Evolutionary conservation across 2,329 filamentous ascomycete genomes (phyloP), one percentile per base, ranked within the genome.

Genomic region (Whalleya microplaca): DNA sequence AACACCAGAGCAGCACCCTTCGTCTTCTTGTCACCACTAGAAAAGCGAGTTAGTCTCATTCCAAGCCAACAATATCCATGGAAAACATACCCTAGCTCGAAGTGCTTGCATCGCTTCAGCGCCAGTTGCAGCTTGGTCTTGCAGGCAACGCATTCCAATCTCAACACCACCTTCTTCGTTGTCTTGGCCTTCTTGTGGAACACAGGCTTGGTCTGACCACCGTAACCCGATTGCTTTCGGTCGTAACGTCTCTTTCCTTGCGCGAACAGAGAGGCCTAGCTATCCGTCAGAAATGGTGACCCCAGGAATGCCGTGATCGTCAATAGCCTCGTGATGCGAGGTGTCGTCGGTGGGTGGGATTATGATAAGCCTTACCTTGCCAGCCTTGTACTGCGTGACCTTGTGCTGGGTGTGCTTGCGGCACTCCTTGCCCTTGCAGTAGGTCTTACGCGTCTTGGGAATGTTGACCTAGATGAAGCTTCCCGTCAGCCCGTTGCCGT

Each of bases 111-210:
- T 78, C 95, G 92, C 91, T 99, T 99, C 81, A 99, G 85, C 72
- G 95, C 87, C 76, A 99, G 86, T 85, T 99, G 92, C 80, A 88
- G 88, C 90, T 97, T 98, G 79, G 92, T 89, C 90, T 98, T 98
- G 92, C 95, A 99, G 72, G 83, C 79, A 76, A 92, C 94, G 86
- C 95, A 99, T 82, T 99, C 95, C 80, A 99, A 84, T 84, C 95
- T 89, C 81, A 99, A 84, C 75, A 99, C 96, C 73, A 99, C 90
- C 90, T 99, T 99, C 91, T 99, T 99, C 78, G 95, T 99, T 72
- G 95, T 99, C 91, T 99, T 99, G 71, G 95, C 95, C 86, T 97
- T 98, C 90, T 98, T 99, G 91, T 98, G 95, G 91, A 98, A 99
- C 76, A 99, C 93, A 73, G 96, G 95, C 86, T 99, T 99, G 76